phyloP scores from a whole-genome alignment of 192 early-diverging fungal genomes.

The Gaertneriomyces semiglobifer region DNA sequence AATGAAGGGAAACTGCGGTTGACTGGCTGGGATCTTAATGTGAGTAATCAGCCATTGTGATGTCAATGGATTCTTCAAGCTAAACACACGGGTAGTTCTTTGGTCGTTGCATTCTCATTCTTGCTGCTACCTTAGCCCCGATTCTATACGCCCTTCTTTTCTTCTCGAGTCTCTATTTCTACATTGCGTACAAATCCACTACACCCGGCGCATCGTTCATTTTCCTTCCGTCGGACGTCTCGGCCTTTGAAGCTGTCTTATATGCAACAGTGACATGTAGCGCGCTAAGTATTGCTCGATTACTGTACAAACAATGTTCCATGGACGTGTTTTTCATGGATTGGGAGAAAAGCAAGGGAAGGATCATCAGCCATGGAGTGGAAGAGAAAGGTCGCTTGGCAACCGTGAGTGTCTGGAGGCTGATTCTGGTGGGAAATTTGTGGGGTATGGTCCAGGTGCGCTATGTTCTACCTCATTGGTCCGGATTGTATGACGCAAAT shows the following conservation, averaged over 20 bases:
- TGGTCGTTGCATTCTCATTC: slow-evolving; percentile 32
- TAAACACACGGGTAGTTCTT: slow-evolving; percentile 29
- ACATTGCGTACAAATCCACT: slow-evolving; percentile 52
- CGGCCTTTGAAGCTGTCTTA: slow-evolving; percentile 32
- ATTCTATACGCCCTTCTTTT: slow-evolving; percentile 42
- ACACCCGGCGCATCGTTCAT: slow-evolving; percentile 39
- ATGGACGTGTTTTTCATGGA: slow-evolving; percentile 54
- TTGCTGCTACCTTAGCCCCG: slow-evolving; percentile 35
- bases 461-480: not conserved
- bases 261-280: slow-evolving; percentile 16
- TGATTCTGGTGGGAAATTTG: slow-evolving; percentile 52
- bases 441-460: slow-evolving; percentile 47
- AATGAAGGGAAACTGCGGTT: slow-evolving; percentile 29
- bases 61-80: not conserved
- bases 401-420: slow-evolving; percentile 54
- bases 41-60: slow-evolving; percentile 19
- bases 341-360: slow-evolving; percentile 53
- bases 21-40: slow-evolving; percentile 43
- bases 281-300: slow-evolving; percentile 24
- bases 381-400: slow-evolving; percentile 21
- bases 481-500: slow-evolving; percentile 2
- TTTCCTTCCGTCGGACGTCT: slow-evolving; percentile 42
- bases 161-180: slow-evolving; percentile 40
- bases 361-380: slow-evolving; percentile 18
- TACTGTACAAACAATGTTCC: slow-evolving; percentile 47